phyloP scores from a whole-genome alignment of 1,139 yeast genomes.

The Hemisphaericaspora xylanilytica region DNA sequence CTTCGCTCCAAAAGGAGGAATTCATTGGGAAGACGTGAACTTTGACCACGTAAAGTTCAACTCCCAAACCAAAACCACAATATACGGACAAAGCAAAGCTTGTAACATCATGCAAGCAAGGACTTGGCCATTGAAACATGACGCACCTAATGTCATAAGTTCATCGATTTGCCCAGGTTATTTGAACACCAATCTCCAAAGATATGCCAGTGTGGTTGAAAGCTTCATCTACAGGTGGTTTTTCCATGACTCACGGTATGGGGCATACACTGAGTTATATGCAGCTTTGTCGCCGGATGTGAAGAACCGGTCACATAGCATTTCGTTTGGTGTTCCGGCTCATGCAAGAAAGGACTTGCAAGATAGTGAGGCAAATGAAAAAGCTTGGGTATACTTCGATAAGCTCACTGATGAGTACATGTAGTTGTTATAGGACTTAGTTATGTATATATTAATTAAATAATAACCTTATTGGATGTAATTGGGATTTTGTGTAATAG shows the following conservation, averaged over 20 bases:
- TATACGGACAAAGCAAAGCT: conserved; percentile 51
- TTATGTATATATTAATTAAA: too few species aligned
- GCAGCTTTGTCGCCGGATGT: conserved; percentile 22
- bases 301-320: conserved; percentile 15
- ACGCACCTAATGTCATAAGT: conserved; percentile 34
- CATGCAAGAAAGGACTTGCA: conserved; percentile 15
- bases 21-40: conserved; percentile 38
- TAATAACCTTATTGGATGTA: too few species aligned
- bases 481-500: too few species aligned
- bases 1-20: conserved; percentile 37
- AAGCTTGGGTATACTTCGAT: conserved; percentile 12
- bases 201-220: conserved; percentile 21
- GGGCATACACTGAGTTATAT: conserved; percentile 23
- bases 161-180: conserved; percentile 48
- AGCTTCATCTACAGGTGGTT: conserved; percentile 4
- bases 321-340: conserved; percentile 26
- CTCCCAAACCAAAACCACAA: conserved; percentile 1
- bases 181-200: conserved; percentile 39
- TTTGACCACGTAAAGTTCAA: conserved; percentile 11
- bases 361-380: conserved; percentile 14
- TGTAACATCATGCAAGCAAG: conserved; percentile 40
- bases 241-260: conserved; percentile 13
- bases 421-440: too few species aligned
- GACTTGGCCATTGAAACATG: conserved; percentile 38
- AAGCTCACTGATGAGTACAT: conserved; percentile 11